Evolutionary conservation across 2,329 filamentous ascomycete genomes (phyloP), one percentile per base, ranked within the genome.

Genomic region (Dothideomycetidae sp.): DNA sequence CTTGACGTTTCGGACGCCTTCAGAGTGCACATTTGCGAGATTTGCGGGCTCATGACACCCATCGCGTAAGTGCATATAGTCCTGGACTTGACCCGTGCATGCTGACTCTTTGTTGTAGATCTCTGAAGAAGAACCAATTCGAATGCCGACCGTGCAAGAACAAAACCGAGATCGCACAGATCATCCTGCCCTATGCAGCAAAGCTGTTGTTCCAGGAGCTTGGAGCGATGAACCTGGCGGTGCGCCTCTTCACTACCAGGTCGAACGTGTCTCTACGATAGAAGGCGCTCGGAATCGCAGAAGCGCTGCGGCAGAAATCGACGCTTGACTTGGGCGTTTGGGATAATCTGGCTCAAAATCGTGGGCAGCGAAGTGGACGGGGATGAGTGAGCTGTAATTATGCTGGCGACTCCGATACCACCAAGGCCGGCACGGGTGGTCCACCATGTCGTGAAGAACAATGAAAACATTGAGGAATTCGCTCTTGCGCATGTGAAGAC

Each of bases 1-100:
- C 94, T 98, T 53, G 88, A 96, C 58, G 90, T 98, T 35, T 93
- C 84, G 37, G 90, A 98, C 65, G 88, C 90, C 26, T 98, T 96
- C 72, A 73, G 86, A 59, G 90, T 98, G 42, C 90, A 98, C 61
- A 81, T 98, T 53, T 98, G 90, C 65, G 90, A 98, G 62, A 92
- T 96, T 53, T 98, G 90, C 59, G 90, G 90, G 51, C 70, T 98
- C 50, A 98, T 98, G 90, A 98, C 88, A 29, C 90, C 90, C 1
- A 90, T 98, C 64, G 90, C 88, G 82, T 93, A 79, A 75, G 85
- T 82, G 44, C 13, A 12, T 23, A 26, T 16, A 33, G 31, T 14
- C 31, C 12, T 33, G 7, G 7, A 7, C 21, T 15, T 15, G 31
- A 10, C 9, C 12, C 10, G 15, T 33, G 16, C 9, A 17, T 15